Evolutionary conservation across 441 rosid species (phyloP).

Genomic region (Pelargonium hybrid): DNA sequence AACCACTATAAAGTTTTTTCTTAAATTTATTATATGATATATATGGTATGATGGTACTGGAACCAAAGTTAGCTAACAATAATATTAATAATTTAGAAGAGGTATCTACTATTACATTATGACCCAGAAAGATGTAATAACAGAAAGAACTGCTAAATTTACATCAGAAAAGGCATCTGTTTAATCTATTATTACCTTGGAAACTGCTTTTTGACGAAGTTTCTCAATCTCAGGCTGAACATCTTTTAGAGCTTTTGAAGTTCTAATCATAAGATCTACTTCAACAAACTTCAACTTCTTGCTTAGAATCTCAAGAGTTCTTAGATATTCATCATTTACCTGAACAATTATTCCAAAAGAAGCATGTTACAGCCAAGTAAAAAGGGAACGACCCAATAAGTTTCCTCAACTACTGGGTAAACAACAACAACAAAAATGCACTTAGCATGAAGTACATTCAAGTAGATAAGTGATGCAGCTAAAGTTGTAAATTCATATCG

Average conservation of each 20-base stretch:
- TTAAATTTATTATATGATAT: too few relatives aligned
- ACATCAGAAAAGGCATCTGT: slow-evolving; percentile 14
- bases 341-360: slow-evolving; percentile 30
- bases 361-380: slow-evolving; percentile 19
- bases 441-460: background rate
- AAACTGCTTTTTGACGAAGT: slow-evolving; percentile 88
- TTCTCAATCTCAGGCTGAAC: slow-evolving; percentile 98
- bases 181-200: slow-evolving; percentile 53
- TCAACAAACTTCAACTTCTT: slow-evolving; percentile 83
- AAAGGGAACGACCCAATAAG: background rate
- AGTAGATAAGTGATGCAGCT: background rate
- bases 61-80: too few relatives aligned
- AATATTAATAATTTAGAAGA: too few relatives aligned
- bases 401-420: slow-evolving; percentile 2
- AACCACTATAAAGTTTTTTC: too few relatives aligned
- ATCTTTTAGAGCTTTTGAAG: slow-evolving; percentile 87
- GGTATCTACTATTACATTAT: background rate
- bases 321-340: slow-evolving; percentile 93
- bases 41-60: too few relatives aligned
- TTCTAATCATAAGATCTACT: slow-evolving; percentile 65
- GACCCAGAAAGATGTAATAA: background rate
- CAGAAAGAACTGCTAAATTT: slow-evolving; percentile 7
- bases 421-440: slow-evolving; percentile 6
- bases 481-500: background rate
- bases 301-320: slow-evolving; percentile 82